Conservation (phyloP, 2,329 filamentous ascomycete species). For the Diaporthe ilicicola region DNA sequence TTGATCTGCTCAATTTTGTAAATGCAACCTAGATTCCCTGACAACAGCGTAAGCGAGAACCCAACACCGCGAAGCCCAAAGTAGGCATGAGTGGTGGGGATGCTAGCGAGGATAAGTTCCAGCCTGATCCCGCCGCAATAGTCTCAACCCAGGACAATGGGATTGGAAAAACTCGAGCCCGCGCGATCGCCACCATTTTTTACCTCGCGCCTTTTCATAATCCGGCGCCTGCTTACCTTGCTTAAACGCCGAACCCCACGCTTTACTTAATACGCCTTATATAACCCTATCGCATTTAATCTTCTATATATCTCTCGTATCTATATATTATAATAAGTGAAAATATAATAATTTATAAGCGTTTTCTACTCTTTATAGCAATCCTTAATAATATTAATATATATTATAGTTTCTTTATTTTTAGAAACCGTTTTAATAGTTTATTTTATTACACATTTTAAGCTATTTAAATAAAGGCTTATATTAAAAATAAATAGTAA, state of each 20-base stretch:
- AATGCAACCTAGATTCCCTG: too few species aligned
- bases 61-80: too few species aligned
- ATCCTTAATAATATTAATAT: not conserved
- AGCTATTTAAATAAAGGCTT: not conserved
- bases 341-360: not conserved
- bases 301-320: not conserved
- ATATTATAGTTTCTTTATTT: not conserved
- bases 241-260: not conserved
- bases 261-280: not conserved
- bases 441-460: not conserved
- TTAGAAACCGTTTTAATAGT: not conserved
- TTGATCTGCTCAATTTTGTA: too few species aligned
- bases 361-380: not conserved
- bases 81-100: too few species aligned
- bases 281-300: not conserved
- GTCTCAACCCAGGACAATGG: too few species aligned
- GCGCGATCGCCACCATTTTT: too few species aligned
- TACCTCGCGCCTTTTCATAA: too few species aligned
- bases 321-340: not conserved
- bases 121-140: too few species aligned
- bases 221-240: not conserved
- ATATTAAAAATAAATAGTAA: not conserved
- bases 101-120: too few species aligned
- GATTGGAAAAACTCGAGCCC: too few species aligned
- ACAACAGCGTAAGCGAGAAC: too few species aligned